phyloP scores from a whole-genome alignment of 345 rosid genomes.

The Murraya koenigii region DNA sequence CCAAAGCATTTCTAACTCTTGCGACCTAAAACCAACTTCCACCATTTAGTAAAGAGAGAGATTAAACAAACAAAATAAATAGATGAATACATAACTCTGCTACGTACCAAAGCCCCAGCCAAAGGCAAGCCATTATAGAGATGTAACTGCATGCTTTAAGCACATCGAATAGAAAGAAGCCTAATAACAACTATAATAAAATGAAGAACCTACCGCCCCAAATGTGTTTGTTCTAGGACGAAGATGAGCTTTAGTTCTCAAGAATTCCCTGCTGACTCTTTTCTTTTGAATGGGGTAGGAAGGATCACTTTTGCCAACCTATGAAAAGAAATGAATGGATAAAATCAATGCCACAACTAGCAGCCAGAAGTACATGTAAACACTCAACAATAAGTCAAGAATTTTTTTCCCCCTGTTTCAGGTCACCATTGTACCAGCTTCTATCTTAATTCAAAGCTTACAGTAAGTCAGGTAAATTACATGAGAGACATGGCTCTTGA shows the following conservation, averaged over 20 bases:
- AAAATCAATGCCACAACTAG: not conserved
- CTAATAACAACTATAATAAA: not conserved
- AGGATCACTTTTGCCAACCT: constrained; percentile 93
- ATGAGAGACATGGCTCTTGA: not conserved
- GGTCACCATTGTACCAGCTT: not conserved
- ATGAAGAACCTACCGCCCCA: constrained; percentile 67
- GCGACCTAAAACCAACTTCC: constrained; percentile 59
- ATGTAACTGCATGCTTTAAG: not conserved
- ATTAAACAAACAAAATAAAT: not conserved
- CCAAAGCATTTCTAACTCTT: constrained; percentile 90
- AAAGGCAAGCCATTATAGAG: not conserved
- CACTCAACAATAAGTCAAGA: not conserved
- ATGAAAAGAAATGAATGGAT: not conserved
- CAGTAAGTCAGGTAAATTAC: not conserved
- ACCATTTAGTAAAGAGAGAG: constrained; percentile 14
- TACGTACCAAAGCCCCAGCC: not conserved
- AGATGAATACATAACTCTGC: not conserved
- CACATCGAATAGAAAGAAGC: not conserved
- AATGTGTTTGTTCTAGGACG: constrained; percentile 97
- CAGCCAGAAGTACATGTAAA: not conserved
- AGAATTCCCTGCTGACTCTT: constrained; percentile 83
- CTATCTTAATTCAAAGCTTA: not conserved
- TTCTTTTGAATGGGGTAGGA: constrained; percentile 96
- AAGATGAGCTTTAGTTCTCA: constrained; percentile 96
- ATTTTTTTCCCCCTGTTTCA: not conserved